These are phyloP conservation scores for Starmera quercuum DNA, from an alignment of 805 yeast genomes.

Conservation along the genomic window DNA sequence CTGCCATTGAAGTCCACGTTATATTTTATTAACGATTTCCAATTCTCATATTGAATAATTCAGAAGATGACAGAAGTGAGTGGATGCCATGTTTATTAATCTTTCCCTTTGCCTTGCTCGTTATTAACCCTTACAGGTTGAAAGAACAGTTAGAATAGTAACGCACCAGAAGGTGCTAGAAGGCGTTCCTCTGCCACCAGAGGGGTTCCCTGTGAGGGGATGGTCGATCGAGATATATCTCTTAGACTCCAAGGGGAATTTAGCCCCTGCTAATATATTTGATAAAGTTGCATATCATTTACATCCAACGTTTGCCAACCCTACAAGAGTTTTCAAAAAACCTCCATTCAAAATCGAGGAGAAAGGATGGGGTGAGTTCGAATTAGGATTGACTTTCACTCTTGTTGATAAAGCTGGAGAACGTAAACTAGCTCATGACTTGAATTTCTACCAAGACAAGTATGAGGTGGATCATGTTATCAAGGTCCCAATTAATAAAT, in stretches of 20 bases:
- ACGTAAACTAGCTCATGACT: constrained; percentile 77
- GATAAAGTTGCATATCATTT: constrained; percentile 90
- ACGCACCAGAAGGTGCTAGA: constrained; percentile 78
- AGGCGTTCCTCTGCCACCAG: constrained; percentile 79
- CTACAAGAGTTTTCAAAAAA: constrained; percentile 70
- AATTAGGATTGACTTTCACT: constrained; percentile 71
- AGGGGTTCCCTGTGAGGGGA: constrained; percentile 88
- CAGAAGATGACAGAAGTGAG: too few species aligned
- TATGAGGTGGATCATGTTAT: constrained; percentile 75
- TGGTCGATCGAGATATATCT: constrained; percentile 79
- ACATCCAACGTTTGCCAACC: constrained; percentile 93
- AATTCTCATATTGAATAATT: too few species aligned
- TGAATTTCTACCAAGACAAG: constrained; percentile 72
- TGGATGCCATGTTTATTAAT: too few species aligned
- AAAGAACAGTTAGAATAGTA: constrained; percentile 81
- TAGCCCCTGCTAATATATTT: constrained; percentile 77
- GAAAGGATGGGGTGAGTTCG: constrained; percentile 98
- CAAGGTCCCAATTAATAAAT: constrained; percentile 65
- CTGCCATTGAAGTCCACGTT: too few species aligned
- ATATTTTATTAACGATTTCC: too few species aligned
- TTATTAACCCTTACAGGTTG: too few species aligned
- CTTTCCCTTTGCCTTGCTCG: too few species aligned
- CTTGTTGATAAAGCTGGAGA: constrained; percentile 85
- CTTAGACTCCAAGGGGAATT: constrained; percentile 74
- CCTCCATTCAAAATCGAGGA: constrained; percentile 85